Evolutionary conservation across 148 eudicot genomes (phyloP).

Genomic region (Cornus suecica): DNA sequence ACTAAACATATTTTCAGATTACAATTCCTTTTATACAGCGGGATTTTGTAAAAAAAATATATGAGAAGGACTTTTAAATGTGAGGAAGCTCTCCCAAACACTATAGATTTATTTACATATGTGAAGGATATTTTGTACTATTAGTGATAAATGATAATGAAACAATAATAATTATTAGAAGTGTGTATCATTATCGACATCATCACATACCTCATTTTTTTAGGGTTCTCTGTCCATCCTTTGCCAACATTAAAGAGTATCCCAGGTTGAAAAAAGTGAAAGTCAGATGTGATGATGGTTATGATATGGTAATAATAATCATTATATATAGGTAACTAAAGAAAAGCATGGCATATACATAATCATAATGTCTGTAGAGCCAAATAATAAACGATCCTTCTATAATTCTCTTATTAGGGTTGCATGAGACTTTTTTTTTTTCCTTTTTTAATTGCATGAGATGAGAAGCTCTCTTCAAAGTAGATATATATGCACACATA

Average conservation of each 20-base stretch:
- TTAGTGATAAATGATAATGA: not conserved
- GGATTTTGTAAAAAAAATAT: no score
- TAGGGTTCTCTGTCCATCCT: not conserved
- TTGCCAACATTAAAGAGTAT: not conserved
- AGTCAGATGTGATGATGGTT: not conserved
- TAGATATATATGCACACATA: no score
- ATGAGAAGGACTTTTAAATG: no score
- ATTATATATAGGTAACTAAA: not conserved
- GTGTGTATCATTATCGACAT: not conserved
- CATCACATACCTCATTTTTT: not conserved
- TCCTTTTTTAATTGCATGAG: not conserved
- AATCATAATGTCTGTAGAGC: conserved; percentile 1
- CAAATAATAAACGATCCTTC: not conserved
- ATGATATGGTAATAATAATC: not conserved
- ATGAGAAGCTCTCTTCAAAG: not conserved
- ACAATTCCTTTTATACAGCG: no score
- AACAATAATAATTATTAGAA: no score
- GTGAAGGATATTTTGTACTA: no score
- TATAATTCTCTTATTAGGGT: not conserved
- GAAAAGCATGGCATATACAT: conserved; percentile 2
- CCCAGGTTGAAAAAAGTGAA: not conserved
- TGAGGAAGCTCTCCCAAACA: no score
- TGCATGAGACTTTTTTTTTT: no score
- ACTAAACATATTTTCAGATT: no score
- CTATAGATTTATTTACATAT: no score